Conservation (phyloP, 2,329 filamentous ascomycete genomes). For the Apiospora hydei region DNA sequence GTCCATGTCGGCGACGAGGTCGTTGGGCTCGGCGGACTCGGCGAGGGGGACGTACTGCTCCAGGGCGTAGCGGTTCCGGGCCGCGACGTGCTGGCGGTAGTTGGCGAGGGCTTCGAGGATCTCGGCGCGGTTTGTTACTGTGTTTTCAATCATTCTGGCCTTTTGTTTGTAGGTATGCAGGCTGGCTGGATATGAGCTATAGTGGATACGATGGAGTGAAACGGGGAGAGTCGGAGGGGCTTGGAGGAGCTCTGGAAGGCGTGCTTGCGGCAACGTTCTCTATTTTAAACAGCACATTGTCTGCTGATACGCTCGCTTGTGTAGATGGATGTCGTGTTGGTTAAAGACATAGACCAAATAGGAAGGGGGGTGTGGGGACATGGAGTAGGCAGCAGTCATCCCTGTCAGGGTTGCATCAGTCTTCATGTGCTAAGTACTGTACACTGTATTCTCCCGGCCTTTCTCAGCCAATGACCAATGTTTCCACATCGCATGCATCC, state of each 20-base stretch:
- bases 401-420: neutral
- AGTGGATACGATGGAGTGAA: neutral
- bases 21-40: neutral
- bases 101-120: neutral
- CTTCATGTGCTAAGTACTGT: too few species aligned
- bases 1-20: neutral
- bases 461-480: too few species aligned
- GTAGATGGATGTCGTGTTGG: too few species aligned
- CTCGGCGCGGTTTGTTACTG: neutral
- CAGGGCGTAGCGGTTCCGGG: neutral
- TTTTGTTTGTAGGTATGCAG: neutral
- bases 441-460: neutral
- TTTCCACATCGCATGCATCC: too few species aligned
- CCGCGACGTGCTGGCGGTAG: neutral
- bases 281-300: neutral
- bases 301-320: neutral
- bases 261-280: neutral
- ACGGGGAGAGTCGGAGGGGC: neutral
- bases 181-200: neutral
- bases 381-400: neutral
- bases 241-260: neutral
- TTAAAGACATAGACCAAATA: neutral
- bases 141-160: neutral
- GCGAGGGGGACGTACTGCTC: neutral
- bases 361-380: too few species aligned